These are phyloP conservation scores for grape (Vitis vinifera) DNA, from an alignment of 164 flowering plant genomes.

Conservation along the genomic window DNA sequence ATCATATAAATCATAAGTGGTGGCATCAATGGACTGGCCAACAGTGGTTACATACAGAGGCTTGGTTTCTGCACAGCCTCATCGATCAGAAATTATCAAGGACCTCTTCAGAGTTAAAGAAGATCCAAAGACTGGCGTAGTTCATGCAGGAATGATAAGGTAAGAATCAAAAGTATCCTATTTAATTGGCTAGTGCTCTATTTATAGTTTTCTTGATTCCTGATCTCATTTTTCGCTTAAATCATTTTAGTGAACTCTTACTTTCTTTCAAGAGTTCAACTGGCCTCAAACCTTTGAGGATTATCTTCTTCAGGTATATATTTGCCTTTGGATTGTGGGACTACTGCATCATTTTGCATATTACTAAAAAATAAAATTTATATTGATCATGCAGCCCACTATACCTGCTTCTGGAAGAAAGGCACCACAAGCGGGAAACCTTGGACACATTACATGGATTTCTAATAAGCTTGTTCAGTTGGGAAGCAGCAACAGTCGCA, in stretches of 20 bases:
- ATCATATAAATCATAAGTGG: slow-evolving; percentile 37
- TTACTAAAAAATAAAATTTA: not conserved
- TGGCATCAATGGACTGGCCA: slow-evolving; percentile 80
- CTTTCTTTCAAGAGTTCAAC: slow-evolving; percentile 54
- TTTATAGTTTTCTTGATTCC: not conserved
- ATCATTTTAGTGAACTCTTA: slow-evolving; percentile 55
- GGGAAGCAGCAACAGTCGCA: slow-evolving; percentile 47
- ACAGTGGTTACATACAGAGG: slow-evolving; percentile 54
- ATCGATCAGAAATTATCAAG: slow-evolving; percentile 63
- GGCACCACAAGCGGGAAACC: slow-evolving; percentile 71
- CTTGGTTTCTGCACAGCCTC: slow-evolving; percentile 54
- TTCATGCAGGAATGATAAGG: slow-evolving; percentile 71
- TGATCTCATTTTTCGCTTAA: not conserved
- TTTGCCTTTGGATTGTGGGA: not conserved
- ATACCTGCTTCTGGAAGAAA: slow-evolving; percentile 58
- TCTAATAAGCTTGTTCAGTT: slow-evolving; percentile 82
- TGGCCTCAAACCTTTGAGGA: slow-evolving; percentile 55
- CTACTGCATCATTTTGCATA: not conserved
- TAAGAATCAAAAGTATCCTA: slow-evolving; percentile 9
- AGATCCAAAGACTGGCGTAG: slow-evolving; percentile 45
- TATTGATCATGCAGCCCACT: slow-evolving; percentile 65
- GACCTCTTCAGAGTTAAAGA: slow-evolving; percentile 48
- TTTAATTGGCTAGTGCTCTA: too few species aligned
- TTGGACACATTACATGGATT: slow-evolving; percentile 88
- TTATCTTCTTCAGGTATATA: slow-evolving; percentile 72